These are phyloP conservation scores for Pseudodiploospora longispora DNA, from an alignment of 2,329 filamentous ascomycete genomes.

Conservation along the genomic window DNA sequence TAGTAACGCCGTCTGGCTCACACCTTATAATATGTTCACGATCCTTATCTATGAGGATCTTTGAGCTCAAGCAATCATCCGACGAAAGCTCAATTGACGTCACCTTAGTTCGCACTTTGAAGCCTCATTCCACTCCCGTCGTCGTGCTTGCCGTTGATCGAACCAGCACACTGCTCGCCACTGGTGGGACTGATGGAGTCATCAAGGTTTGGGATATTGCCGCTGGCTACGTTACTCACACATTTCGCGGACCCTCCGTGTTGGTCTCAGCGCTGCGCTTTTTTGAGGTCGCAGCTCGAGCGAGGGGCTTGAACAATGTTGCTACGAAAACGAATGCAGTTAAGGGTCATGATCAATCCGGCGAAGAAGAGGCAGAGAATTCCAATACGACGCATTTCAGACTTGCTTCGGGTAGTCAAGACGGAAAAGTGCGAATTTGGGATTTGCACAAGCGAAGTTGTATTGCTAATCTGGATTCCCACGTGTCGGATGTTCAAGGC, in stretches of 20 bases:
- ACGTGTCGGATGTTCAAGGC: slow-evolving; percentile 88
- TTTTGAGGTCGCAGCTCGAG: slow-evolving; percentile 61
- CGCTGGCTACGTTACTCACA: slow-evolving; percentile 87
- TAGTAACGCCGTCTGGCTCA: slow-evolving; percentile 80
- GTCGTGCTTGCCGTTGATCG: slow-evolving; percentile 77
- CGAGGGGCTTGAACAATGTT: slow-evolving; percentile 17
- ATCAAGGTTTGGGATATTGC: slow-evolving; percentile 96
- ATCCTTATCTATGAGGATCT: slow-evolving; percentile 94
- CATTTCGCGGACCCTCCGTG: slow-evolving; percentile 86
- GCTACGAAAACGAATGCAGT: slow-evolving; percentile 27
- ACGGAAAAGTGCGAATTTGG: slow-evolving; percentile 88
- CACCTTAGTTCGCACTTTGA: slow-evolving; percentile 69
- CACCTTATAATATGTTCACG: slow-evolving; percentile 88
- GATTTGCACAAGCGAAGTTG: slow-evolving; percentile 77
- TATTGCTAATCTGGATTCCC: slow-evolving; percentile 74
- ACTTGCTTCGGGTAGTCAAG: slow-evolving; percentile 85
- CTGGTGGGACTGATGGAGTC: slow-evolving; percentile 83
- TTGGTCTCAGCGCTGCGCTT: slow-evolving; percentile 87
- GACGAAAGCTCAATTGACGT: slow-evolving; percentile 52
- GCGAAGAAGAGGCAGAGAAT: slow-evolving; percentile 30
- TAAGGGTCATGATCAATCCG: slow-evolving; percentile 24
- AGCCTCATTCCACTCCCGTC: slow-evolving; percentile 85
- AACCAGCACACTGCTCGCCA: slow-evolving; percentile 83
- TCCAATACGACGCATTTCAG: slow-evolving; percentile 54
- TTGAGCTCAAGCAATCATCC: slow-evolving; percentile 55